Conservation (phyloP, 2,329 filamentous ascomycete genomes). For the Colletotrichum theobromicola region DNA sequence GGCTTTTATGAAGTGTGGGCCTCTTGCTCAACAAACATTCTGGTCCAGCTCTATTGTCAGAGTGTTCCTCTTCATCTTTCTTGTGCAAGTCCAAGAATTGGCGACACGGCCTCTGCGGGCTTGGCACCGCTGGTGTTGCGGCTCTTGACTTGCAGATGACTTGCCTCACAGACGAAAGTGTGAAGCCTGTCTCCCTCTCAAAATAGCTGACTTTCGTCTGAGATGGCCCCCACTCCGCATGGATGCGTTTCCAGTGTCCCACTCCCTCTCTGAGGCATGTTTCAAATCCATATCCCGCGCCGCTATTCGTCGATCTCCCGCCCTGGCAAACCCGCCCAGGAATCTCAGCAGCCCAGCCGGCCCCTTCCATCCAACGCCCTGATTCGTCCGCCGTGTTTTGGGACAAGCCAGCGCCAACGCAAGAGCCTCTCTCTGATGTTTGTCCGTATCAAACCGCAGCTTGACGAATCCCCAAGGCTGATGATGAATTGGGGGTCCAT, state of each 20-base stretch:
- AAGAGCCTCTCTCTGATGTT: not conserved
- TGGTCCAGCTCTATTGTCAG: not conserved
- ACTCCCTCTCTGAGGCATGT: slow-evolving; percentile 16
- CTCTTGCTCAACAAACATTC: not conserved
- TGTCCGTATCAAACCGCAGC: not conserved
- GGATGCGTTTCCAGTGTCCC: slow-evolving; percentile 8
- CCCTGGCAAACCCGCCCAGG: not conserved
- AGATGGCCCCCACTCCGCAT: slow-evolving; percentile 12
- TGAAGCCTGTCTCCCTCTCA: not conserved
- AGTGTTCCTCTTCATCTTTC: not conserved
- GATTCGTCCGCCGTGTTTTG: not conserved
- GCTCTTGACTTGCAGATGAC: not conserved
- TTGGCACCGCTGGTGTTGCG: not conserved
- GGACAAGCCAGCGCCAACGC: not conserved
- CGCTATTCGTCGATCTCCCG: slow-evolving; percentile 20
- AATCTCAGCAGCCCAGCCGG: not conserved
- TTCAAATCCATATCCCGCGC: slow-evolving; percentile 6
- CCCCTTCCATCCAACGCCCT: not conserved
- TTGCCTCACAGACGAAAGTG: not conserved
- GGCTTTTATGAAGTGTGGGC: not conserved
- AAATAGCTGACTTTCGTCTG: slow-evolving; percentile 9
- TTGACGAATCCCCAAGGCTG: not conserved
- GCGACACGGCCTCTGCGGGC: not conserved
- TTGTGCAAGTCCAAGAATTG: not conserved
- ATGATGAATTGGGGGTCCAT: not conserved